phyloP scores from a whole-genome alignment of 164 flowering plant genomes.

The Akebia trifoliata region DNA sequence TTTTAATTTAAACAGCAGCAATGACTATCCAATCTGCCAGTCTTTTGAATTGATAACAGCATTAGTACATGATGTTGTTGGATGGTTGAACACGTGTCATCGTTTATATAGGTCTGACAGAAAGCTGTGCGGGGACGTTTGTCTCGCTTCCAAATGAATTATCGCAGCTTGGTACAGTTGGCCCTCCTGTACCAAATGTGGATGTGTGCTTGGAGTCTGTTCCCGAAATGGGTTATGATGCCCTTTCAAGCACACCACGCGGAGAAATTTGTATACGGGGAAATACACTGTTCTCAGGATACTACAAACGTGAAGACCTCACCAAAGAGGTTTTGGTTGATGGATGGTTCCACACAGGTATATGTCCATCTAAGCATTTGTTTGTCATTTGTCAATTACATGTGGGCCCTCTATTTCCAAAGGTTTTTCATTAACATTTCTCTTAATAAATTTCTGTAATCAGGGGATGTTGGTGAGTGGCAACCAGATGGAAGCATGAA shows the following conservation, averaged over 20 bases:
- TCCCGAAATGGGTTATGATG: conserved; percentile 98
- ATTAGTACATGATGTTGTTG: background rate
- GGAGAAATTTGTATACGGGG: conserved; percentile 93
- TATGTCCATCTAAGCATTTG: conserved; percentile 5
- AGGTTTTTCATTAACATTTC: no score
- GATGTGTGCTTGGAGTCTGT: conserved; percentile 92
- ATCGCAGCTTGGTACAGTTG: conserved; percentile 90
- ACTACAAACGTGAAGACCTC: conserved; percentile 89
- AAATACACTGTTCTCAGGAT: conserved; percentile 76
- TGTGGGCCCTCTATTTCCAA: no score
- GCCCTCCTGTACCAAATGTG: conserved; percentile 90
- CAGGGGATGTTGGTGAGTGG: conserved; percentile 99
- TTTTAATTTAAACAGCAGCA: no score
- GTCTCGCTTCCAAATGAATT: conserved; percentile 71
- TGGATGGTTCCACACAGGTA: conserved; percentile 99
- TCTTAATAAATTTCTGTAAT: conserved; percentile 15
- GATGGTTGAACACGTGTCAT: conserved; percentile 2
- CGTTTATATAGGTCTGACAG: conserved; percentile 70
- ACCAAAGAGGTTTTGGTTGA: conserved; percentile 78
- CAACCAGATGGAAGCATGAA: conserved; percentile 91
- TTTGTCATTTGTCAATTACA: no score
- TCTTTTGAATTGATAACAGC: background rate
- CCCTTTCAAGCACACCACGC: conserved; percentile 70
- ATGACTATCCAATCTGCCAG: no score
- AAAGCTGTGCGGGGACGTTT: conserved; percentile 95